Evolutionary conservation across 2,329 filamentous ascomycete genomes (phyloP).

Genomic region (Phoma sp.): DNA sequence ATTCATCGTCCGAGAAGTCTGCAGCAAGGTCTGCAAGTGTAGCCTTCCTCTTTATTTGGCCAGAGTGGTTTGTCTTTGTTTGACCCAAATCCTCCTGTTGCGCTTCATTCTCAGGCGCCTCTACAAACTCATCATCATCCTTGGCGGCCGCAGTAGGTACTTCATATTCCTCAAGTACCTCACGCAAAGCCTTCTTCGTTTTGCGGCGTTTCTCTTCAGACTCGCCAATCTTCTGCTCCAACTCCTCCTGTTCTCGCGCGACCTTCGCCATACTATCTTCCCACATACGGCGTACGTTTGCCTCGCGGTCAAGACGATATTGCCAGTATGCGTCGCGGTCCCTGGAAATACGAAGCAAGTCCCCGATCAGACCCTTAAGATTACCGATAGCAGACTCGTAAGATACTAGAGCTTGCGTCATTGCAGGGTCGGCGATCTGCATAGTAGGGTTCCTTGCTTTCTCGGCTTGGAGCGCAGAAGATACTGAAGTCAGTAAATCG

Average conservation of each 20-base stretch:
- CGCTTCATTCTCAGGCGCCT: constrained; percentile 44
- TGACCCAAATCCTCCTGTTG: constrained; percentile 31
- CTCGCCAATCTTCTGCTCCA: constrained; percentile 86
- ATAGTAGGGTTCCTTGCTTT: constrained; percentile 71
- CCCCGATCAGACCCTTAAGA: constrained; percentile 80
- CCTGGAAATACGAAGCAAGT: constrained; percentile 87
- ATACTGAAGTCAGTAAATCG: constrained; percentile 86
- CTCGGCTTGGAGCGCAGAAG: constrained; percentile 78
- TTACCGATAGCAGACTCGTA: constrained; percentile 92
- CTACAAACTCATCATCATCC: constrained; percentile 40
- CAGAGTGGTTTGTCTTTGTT: constrained; percentile 25
- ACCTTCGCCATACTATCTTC: constrained; percentile 97
- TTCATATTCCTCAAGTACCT: constrained; percentile 71
- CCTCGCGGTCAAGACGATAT: constrained; percentile 88
- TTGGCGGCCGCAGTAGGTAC: constrained; percentile 21
- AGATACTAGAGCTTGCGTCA: constrained; percentile 77
- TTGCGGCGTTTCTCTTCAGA: constrained; percentile 88
- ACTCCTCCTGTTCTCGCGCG: constrained; percentile 89
- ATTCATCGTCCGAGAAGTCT: constrained; percentile 70
- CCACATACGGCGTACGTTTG: constrained; percentile 93
- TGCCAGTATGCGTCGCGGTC: constrained; percentile 98
- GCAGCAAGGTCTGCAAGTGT: constrained; percentile 73
- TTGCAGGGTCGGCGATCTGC: constrained; percentile 75
- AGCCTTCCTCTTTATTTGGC: constrained; percentile 62
- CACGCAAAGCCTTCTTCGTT: constrained; percentile 86